Base-by-base conservation (phyloP, 306 rosid genomes). In the Lotus japonicus region DNA sequence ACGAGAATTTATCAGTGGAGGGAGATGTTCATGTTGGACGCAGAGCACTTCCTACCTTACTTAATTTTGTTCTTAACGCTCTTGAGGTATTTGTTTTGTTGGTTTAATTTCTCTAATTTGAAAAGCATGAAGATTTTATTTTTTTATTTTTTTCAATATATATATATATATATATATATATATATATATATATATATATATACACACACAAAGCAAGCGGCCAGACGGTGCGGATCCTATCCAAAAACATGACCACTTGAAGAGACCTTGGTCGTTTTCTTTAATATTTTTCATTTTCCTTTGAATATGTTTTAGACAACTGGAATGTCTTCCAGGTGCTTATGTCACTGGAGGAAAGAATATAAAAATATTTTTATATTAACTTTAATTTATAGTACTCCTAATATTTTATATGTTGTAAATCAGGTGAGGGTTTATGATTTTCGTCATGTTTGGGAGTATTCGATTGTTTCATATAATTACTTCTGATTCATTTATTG, bases 1-100 rank as follows among this genome's bases (percentile, higher is more conserved):
- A 69, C 54, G 60, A 83, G 72, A 60, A 84, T 41, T 10, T 89
- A 43, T 70, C 84, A 0, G 85, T 86, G 12, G 87, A 89, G 17
- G 96, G 92, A 74, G 84, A 86, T 43, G 84, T 81, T 0, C 63
- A 75, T 68, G 86, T 83, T 42, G 96, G 96, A 7, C 77, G 76
- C 46, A 81, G 96, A 79, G 90, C 96, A 4, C 90, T 84, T 57
- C 92, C 96, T 17, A 83, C 96, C 44, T 72, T 89, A 26, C 58
- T 79, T 13, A 89, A 89, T 60, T 74, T 64, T 17, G 39, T 80
- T n/a, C 58, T 86, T 16, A 83, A 89, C 74, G 9, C 71, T 38
- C 21, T 85, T 3, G 90, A 89, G 96, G 96, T 31, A 31, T 89
- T 3, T 9, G 66, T 16, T 7, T 13, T 1, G 12, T 60, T 68